phyloP scores from a whole-genome alignment of 352 stramenopile genomes.

The Globisporangium spinosum region DNA sequence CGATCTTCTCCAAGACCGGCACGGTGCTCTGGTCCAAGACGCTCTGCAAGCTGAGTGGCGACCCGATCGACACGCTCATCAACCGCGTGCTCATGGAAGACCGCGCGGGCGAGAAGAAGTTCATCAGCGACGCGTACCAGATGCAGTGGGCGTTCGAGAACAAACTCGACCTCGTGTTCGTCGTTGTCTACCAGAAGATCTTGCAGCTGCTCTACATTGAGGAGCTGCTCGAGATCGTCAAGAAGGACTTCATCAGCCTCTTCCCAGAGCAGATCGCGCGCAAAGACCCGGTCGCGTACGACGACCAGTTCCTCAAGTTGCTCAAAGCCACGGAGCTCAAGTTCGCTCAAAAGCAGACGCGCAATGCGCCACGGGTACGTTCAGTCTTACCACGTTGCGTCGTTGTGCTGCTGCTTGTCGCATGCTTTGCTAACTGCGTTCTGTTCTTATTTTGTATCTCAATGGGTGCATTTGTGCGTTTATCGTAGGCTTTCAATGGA shows the following conservation, averaged over 20 bases:
- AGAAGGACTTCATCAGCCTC: constrained; percentile 70
- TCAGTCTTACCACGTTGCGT: neutral
- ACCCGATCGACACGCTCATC: constrained; percentile 88
- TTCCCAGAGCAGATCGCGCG: constrained; percentile 75
- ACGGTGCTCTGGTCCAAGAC: constrained; percentile 88
- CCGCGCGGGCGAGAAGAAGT: constrained; percentile 79
- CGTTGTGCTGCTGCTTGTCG: neutral
- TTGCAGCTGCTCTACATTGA: constrained; percentile 90
- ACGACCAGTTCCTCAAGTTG: constrained; percentile 78
- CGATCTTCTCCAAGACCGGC: constrained; percentile 90
- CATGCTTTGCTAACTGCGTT: neutral
- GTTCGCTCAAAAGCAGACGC: constrained; percentile 54
- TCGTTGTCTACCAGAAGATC: constrained; percentile 91
- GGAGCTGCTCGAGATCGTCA: constrained; percentile 87
- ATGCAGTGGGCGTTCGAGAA: constrained; percentile 92
- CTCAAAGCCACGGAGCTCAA: constrained; percentile 72
- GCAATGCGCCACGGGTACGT: constrained; percentile 51
- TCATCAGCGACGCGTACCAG: constrained; percentile 81
- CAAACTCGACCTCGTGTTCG: constrained; percentile 90
- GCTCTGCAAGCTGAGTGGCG: constrained; percentile 80
- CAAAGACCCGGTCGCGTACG: constrained; percentile 74
- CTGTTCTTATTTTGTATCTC: neutral
- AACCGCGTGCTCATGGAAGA: constrained; percentile 89
- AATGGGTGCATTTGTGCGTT: neutral
- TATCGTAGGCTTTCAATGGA: constrained; percentile 45